Conservation (phyloP, 768 basidiomycete species). For the Pulveroboletus sp. region DNA sequence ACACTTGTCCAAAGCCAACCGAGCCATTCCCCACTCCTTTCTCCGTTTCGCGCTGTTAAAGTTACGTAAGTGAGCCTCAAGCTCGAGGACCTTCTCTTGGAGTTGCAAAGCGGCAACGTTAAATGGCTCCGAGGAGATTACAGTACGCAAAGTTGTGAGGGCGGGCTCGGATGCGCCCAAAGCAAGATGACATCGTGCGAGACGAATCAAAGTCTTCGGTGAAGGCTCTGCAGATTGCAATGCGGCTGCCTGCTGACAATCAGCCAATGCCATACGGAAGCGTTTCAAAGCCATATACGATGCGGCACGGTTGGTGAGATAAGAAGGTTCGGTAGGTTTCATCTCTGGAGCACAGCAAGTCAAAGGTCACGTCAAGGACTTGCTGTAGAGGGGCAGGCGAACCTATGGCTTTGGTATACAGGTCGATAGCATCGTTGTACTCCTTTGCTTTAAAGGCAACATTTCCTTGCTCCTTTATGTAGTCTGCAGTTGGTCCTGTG, state of each 20-base stretch:
- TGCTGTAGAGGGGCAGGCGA: conserved; percentile 22
- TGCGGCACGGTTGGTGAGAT: conserved; percentile 82
- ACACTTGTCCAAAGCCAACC: conserved; percentile 79
- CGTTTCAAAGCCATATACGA: conserved; percentile 79
- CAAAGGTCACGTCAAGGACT: conserved; percentile 4
- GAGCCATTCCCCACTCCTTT: conserved; percentile 73
- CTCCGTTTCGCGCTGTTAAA: conserved; percentile 51
- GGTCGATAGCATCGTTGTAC: conserved; percentile 66
- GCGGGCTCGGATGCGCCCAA: conserved; percentile 68
- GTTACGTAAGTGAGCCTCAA: conserved; percentile 64
- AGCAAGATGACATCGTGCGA: conserved; percentile 81
- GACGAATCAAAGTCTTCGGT: conserved; percentile 74
- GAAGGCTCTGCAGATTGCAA: conserved; percentile 62
- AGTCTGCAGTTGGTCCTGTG: conserved; percentile 40
- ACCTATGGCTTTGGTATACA: conserved; percentile 78
- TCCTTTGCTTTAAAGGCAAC: conserved; percentile 61
- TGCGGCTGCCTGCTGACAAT: conserved; percentile 71
- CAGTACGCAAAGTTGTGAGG: conserved; percentile 58
- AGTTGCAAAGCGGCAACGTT: conserved; percentile 61
- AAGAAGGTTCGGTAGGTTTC: conserved; percentile 64
- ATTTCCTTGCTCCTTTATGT: conserved; percentile 77
- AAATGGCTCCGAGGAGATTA: conserved; percentile 56
- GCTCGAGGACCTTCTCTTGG: conserved; percentile 52
- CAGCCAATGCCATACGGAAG: conserved; percentile 68
- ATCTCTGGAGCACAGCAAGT: conserved; percentile 39